Evolutionary conservation across 306 rosid species (phyloP).

Genomic region (Rosa lucieae): DNA sequence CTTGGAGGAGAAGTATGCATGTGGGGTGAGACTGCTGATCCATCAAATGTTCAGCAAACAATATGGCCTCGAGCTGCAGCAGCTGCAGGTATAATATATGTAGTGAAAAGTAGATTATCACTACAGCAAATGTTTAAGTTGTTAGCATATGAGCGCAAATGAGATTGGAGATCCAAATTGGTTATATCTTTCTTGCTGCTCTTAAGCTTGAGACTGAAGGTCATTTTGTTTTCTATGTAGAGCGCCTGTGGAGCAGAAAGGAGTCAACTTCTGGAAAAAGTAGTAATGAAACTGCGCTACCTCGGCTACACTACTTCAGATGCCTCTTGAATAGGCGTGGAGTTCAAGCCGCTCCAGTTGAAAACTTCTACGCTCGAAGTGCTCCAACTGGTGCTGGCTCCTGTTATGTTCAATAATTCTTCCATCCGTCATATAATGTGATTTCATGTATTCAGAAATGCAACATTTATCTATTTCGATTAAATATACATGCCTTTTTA

Average conservation of each 20-base stretch:
- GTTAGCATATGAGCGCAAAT: neutral
- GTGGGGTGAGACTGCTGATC: conserved; percentile 90
- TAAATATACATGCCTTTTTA: neutral
- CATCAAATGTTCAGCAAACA: conserved; percentile 85
- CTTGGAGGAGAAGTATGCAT: conserved; percentile 98
- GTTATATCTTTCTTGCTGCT: conserved; percentile 1
- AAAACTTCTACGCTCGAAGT: conserved; percentile 57
- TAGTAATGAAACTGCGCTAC: conserved; percentile 45
- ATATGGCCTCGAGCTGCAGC: conserved; percentile 99
- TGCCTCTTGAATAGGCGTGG: conserved; percentile 85
- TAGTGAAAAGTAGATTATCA: conserved; percentile 4
- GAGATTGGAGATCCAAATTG: neutral
- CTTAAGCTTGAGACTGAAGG: conserved; percentile 22
- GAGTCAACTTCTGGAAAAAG: conserved; percentile 39
- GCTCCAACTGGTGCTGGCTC: conserved; percentile 84
- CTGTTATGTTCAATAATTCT: conserved; percentile 67
- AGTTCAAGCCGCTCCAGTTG: conserved; percentile 80
- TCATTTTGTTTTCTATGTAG: conserved; percentile 33
- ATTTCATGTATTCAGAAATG: neutral
- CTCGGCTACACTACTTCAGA: conserved; percentile 72
- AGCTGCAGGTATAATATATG: conserved; percentile 70
- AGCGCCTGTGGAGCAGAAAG: conserved; percentile 84
- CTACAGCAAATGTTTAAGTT: neutral
- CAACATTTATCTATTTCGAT: neutral
- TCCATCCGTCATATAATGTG: conserved; percentile 4